Percentiles rank a stretch among this genome's conserved stretches.
Conservation (phyloP, 176 grass and related monocot genomes). For the Panicum miliaceum region DNA sequence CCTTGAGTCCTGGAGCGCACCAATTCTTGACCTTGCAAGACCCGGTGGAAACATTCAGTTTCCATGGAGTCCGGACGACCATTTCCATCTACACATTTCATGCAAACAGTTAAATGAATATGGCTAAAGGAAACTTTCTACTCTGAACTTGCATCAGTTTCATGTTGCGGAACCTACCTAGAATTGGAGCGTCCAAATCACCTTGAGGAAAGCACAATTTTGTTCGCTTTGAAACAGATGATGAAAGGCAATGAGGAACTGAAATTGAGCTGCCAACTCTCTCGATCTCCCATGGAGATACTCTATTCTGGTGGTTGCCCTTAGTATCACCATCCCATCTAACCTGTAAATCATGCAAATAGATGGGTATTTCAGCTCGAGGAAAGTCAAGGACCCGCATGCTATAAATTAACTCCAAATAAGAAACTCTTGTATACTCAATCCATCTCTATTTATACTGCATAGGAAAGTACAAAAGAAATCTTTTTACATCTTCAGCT, state of each 20-base stretch:
- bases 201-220: slow-evolving; percentile 64
- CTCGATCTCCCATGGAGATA: slow-evolving; percentile 95
- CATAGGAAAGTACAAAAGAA: neutral
- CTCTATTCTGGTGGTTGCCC: slow-evolving; percentile 59
- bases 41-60: slow-evolving; percentile 69
- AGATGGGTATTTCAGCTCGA: slow-evolving; percentile 4
- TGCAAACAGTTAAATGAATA: slow-evolving; percentile 10
- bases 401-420: neutral
- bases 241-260: slow-evolving; percentile 47
- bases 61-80: slow-evolving; percentile 59
- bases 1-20: slow-evolving; percentile 54
- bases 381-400: neutral
- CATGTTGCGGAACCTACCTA: slow-evolving; percentile 39
- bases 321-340: slow-evolving; percentile 71
- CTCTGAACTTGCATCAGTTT: neutral
- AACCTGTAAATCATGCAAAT: slow-evolving; percentile 60
- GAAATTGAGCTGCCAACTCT: slow-evolving; percentile 55
- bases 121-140: neutral
- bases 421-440: neutral
- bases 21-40: slow-evolving; percentile 99
- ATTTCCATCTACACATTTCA: slow-evolving; percentile 72
- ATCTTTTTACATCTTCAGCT: neutral
- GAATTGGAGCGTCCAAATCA: slow-evolving; percentile 55
- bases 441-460: slow-evolving; percentile 8
- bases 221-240: slow-evolving; percentile 65